phyloP scores from a whole-genome alignment of 257 asterid genomes.

The Fraxinus anomala region DNA sequence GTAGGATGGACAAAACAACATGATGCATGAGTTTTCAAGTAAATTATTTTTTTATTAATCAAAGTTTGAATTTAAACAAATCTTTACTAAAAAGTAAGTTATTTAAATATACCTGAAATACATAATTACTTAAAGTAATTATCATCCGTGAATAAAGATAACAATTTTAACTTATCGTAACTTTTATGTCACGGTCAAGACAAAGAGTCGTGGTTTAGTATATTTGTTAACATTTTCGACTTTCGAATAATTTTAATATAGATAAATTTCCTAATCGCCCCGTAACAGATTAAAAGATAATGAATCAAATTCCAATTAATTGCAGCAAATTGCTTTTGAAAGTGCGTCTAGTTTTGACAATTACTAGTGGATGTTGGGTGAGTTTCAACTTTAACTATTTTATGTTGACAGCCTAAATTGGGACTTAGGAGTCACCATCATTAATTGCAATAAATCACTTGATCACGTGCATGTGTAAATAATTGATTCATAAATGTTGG shows the following conservation, averaged over 20 bases:
- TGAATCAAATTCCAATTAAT: background rate
- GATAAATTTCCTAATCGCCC: background rate
- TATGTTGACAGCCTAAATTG: background rate
- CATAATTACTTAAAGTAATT: too few relatives aligned
- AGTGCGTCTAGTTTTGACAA: background rate
- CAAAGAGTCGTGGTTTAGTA: too few relatives aligned
- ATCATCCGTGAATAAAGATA: too few relatives aligned
- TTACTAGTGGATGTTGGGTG: background rate
- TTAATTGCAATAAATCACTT: too few relatives aligned
- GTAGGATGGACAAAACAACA: background rate
- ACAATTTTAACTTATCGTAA: too few relatives aligned
- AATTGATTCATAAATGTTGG: too few relatives aligned
- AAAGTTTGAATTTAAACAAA: too few relatives aligned
- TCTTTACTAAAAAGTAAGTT: background rate
- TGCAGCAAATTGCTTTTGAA: background rate
- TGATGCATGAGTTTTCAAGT: background rate
- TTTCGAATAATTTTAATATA: background rate
- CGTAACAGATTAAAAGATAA: background rate
- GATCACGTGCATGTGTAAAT: background rate
- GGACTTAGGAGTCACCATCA: background rate
- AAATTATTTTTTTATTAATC: too few relatives aligned
- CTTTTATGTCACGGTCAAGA: too few relatives aligned
- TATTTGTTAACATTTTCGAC: too few relatives aligned
- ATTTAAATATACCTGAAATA: too few relatives aligned
- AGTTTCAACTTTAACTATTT: background rate